A percentile compares a stretch with the other conserved stretches of the same genome.
Evolutionary conservation across 192 early-diverging fungal genomes (phyloP).

Genomic region (Podila horticola): DNA sequence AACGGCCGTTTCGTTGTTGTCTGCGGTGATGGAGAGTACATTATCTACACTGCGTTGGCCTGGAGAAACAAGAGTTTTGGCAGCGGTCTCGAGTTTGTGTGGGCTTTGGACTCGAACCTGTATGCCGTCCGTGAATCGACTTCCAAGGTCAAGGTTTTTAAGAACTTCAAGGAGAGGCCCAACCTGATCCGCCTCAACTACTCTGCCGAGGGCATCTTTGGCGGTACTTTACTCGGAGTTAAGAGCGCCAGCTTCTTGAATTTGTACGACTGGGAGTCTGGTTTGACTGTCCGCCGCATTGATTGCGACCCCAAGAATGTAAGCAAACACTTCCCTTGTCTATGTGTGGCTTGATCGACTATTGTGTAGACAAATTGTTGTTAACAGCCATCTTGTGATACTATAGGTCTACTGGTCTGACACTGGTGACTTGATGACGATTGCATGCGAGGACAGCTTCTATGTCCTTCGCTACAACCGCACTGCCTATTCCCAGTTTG

Average conservation of each 20-base stretch:
- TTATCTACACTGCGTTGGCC: constrained; percentile 99
- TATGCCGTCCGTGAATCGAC: constrained; percentile 97
- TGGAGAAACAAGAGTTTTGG: constrained; percentile 99
- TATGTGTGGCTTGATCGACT: neutral
- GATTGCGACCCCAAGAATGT: constrained; percentile 90
- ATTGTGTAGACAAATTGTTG: neutral
- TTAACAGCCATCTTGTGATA: neutral
- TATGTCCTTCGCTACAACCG: constrained; percentile 95
- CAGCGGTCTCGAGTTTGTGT: constrained; percentile 95
- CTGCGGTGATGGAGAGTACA: constrained; percentile 99
- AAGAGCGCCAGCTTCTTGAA: constrained; percentile 87
- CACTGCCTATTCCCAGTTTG: constrained; percentile 79
- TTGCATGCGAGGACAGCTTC: constrained; percentile 92
- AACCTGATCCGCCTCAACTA: constrained; percentile 80
- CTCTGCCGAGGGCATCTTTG: constrained; percentile 94
- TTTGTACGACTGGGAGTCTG: constrained; percentile 99
- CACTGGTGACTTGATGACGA: constrained; percentile 89
- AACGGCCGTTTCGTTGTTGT: constrained; percentile 99
- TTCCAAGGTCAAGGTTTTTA: constrained; percentile 89
- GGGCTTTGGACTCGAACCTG: constrained; percentile 97
- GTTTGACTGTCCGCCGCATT: constrained; percentile 90
- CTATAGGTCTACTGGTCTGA: constrained; percentile 94
- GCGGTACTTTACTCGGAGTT: constrained; percentile 92
- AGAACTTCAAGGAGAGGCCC: constrained; percentile 94
- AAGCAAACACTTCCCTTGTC: neutral